Evolutionary conservation across 345 rosid species (phyloP), one percentile per base, ranked within the genome.

Genomic region (Turritis glabra): DNA sequence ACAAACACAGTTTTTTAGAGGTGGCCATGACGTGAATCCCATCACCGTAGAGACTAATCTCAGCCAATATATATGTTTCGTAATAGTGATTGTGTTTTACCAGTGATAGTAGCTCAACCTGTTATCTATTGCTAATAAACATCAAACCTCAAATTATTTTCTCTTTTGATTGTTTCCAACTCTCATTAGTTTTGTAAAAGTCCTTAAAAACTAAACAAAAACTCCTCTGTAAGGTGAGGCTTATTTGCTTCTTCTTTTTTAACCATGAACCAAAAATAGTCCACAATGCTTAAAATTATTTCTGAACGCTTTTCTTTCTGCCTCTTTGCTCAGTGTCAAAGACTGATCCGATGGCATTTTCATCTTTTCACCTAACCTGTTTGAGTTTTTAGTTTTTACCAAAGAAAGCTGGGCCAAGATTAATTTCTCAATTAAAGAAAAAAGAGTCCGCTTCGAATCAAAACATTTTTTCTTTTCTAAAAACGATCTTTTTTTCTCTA

Each of bases 11-110:
- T 7, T 25, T 58, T 32, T 17, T 10, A 60, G 52, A 47, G 76
- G 68, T 57, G 69, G 37, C 1, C 40, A 17, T 25, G 84, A 86
- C 90, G 89, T 84, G 92, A 92, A 75, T 57, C 64, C 86, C 89
- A 83, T 88, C 87, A 86, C 81, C 84, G 1, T 68, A 41, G n/a
- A 58, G 27, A 56, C 32, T 25, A 43, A 37, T 52, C 17, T 52
- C 17, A 51, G 56, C 56, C 9, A 5, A 48, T 22, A 10, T n/a
- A n/a, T n/a, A n/a, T 50, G 15, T 48, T 48, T 3, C n/a, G 14
- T 50, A 10, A 21, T 50, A 21, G 21, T 19, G 26, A 4, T 48
- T 19, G 53, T 48, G 26, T 17, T 46, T 46, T 17, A 7, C 22
- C 3, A 44, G 48, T 44, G 21, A n/a, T 44, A 14, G 17, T 44